These are phyloP conservation scores for Xylaria grammica DNA, from an alignment of 495 filamentous ascomycete genomes.

Conservation along the genomic window DNA sequence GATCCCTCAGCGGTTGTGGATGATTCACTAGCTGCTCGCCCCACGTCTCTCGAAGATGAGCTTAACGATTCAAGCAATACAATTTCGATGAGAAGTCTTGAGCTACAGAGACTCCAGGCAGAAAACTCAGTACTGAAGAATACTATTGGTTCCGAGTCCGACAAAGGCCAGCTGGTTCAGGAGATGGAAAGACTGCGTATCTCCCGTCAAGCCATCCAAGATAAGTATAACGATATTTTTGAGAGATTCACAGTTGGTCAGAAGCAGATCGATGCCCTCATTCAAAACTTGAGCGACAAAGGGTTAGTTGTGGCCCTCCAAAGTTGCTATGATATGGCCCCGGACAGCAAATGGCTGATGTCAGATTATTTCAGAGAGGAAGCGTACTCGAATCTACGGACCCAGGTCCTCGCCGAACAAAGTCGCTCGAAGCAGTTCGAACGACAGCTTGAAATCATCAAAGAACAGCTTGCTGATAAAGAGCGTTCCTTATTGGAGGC, in stretches of 20 bases:
- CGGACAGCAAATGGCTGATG: constrained; percentile 34
- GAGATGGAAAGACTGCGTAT: constrained; percentile 50
- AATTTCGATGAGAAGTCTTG: constrained; percentile 40
- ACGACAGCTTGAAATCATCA: constrained; percentile 30
- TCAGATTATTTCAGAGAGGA: constrained; percentile 46
- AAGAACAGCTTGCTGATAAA: constrained; percentile 45
- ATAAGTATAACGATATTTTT: constrained; percentile 52
- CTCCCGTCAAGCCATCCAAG: constrained; percentile 44
- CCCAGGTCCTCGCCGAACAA: constrained; percentile 42
- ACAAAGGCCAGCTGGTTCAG: constrained; percentile 53
- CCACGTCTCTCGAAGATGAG: constrained; percentile 35
- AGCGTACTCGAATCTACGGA: constrained; percentile 39
- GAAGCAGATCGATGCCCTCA: constrained; percentile 55
- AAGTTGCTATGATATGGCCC: constrained; percentile 37
- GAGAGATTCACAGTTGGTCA: constrained; percentile 56
- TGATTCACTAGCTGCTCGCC: constrained; percentile 28
- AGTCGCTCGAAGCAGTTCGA: constrained; percentile 51
- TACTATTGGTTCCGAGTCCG: constrained; percentile 52
- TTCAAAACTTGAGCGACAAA: constrained; percentile 51
- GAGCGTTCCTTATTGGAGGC: constrained; percentile 52
- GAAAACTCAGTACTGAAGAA: constrained; percentile 59
- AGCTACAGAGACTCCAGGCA: constrained; percentile 57
- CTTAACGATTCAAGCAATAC: constrained; percentile 40
- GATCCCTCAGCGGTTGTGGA: constrained; percentile 33
- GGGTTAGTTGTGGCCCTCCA: constrained; percentile 51